Conservation (phyloP, 441 rosid species). For the Aquilaria agallochum region DNA sequence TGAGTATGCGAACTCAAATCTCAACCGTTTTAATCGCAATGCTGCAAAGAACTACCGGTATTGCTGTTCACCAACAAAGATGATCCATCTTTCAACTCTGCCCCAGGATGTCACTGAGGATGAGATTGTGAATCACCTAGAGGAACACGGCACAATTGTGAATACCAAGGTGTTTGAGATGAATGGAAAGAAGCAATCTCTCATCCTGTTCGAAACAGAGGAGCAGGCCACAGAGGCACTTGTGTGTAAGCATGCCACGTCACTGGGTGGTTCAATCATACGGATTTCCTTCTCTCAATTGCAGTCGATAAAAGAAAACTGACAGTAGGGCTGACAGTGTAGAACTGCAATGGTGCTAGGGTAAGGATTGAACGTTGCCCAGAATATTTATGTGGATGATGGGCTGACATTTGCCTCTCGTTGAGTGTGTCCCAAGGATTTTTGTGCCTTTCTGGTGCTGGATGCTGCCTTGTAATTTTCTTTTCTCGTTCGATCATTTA, state of each 20-base stretch:
- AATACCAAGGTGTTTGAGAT: constrained; percentile 89
- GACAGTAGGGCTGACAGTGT: constrained; percentile 17
- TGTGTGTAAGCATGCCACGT: constrained; percentile 86
- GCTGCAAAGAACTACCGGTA: constrained; percentile 97
- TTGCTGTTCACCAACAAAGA: constrained; percentile 98
- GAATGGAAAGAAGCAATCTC: constrained; percentile 97
- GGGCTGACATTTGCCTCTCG: constrained; percentile 14
- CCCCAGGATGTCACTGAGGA: constrained; percentile 88
- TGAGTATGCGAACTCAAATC: constrained; percentile 78
- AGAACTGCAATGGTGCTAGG: constrained; percentile 4
- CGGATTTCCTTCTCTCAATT: constrained; percentile 98
- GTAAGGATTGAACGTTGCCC: constrained; percentile 17
- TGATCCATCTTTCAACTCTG: constrained; percentile 89
- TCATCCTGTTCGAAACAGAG: constrained; percentile 77
- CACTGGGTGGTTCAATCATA: constrained; percentile 73
- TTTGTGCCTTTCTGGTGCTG: constrained; percentile 23
- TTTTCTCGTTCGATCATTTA: not conserved
- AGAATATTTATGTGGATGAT: constrained; percentile 33
- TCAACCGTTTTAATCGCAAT: constrained; percentile 95
- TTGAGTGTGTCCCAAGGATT: constrained; percentile 24
- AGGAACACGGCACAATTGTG: constrained; percentile 68
- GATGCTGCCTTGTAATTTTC: constrained; percentile 7
- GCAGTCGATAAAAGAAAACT: constrained; percentile 63
- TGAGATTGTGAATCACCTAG: constrained; percentile 71
- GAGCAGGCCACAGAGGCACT: constrained; percentile 96